phyloP scores from a whole-genome alignment of 2,329 filamentous ascomycete species.

The Aspergillus felis region DNA sequence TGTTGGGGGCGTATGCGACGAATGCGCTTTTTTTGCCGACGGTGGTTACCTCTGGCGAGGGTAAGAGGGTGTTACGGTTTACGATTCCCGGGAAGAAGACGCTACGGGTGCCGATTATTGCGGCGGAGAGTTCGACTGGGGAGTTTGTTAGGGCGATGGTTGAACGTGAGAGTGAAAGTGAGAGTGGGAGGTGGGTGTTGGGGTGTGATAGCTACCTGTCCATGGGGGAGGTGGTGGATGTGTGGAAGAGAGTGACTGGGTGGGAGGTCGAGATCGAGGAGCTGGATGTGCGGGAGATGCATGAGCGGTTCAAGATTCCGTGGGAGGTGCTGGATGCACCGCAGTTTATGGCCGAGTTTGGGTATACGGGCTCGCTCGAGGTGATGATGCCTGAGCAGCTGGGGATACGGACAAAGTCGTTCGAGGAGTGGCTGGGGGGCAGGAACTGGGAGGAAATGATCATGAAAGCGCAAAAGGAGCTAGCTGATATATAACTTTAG shows the following conservation, averaged over 20 bases:
- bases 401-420: conserved; percentile 2
- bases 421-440: conserved; percentile 20
- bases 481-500: not conserved
- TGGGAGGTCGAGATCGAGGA: conserved; percentile 31
- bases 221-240: conserved; percentile 28
- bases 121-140: conserved; percentile 27
- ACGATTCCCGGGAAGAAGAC: too few relatives aligned
- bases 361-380: conserved; percentile 40
- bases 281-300: conserved; percentile 31
- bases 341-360: conserved; percentile 36
- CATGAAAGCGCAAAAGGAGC: conserved; percentile 1
- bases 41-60: too few relatives aligned
- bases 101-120: too few relatives aligned
- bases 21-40: too few relatives aligned
- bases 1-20: too few relatives aligned
- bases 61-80: too few relatives aligned
- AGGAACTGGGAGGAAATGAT: conserved; percentile 16
- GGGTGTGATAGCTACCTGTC: conserved; percentile 43
- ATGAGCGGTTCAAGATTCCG: conserved; percentile 19
- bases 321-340: conserved; percentile 36
- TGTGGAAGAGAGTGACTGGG: conserved; percentile 37
- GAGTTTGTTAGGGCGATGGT: conserved; percentile 44
- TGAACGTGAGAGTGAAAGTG: conserved; percentile 20
- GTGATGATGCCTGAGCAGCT: conserved; percentile 37
- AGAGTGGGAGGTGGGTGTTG: conserved; percentile 32